phyloP scores from a whole-genome alignment of 2,329 filamentous ascomycete genomes.

The Nothomitra cinnamomea region DNA sequence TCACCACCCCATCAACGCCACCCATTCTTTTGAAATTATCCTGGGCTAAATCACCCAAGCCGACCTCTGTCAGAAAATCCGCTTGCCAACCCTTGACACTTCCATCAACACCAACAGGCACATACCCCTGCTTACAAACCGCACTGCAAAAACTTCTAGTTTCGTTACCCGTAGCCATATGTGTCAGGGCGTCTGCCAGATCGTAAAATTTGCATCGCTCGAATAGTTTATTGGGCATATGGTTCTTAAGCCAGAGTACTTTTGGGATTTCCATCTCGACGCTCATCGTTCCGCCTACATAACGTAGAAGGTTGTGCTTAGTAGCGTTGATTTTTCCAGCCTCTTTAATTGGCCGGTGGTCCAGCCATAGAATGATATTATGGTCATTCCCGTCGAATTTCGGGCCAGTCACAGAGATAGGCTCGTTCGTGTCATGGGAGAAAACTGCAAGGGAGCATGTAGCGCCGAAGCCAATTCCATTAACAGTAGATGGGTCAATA shows the following conservation, averaged over 20 bases:
- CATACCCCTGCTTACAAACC: slow-evolving; percentile 92
- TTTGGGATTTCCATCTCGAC: slow-evolving; percentile 99
- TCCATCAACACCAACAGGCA: slow-evolving; percentile 91
- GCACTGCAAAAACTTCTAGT: slow-evolving; percentile 88
- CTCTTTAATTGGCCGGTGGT: slow-evolving; percentile 82
- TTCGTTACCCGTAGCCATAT: slow-evolving; percentile 84
- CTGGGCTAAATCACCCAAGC: slow-evolving; percentile 65
- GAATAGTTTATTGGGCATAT: slow-evolving; percentile 88
- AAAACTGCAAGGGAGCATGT: slow-evolving; percentile 97
- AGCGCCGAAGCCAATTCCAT: slow-evolving; percentile 90
- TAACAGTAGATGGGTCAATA: slow-evolving; percentile 57
- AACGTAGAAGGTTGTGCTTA: slow-evolving; percentile 78
- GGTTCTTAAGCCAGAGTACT: slow-evolving; percentile 93
- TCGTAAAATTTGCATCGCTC: slow-evolving; percentile 95
- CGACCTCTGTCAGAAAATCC: slow-evolving; percentile 77
- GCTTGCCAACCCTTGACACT: slow-evolving; percentile 98
- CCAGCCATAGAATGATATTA: slow-evolving; percentile 94
- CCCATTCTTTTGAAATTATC: slow-evolving; percentile 89
- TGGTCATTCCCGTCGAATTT: slow-evolving; percentile 67
- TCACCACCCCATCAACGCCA: slow-evolving; percentile 86
- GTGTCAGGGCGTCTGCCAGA: slow-evolving; percentile 78
- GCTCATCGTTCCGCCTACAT: slow-evolving; percentile 95
- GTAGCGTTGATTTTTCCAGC: slow-evolving; percentile 88
- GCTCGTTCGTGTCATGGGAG: slow-evolving; percentile 73
- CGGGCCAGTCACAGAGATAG: slow-evolving; percentile 76